Evolutionary conservation across 495 filamentous ascomycete species (phyloP), one percentile per base, ranked within the genome.

Genomic region (Neurospora tetrasperma): DNA sequence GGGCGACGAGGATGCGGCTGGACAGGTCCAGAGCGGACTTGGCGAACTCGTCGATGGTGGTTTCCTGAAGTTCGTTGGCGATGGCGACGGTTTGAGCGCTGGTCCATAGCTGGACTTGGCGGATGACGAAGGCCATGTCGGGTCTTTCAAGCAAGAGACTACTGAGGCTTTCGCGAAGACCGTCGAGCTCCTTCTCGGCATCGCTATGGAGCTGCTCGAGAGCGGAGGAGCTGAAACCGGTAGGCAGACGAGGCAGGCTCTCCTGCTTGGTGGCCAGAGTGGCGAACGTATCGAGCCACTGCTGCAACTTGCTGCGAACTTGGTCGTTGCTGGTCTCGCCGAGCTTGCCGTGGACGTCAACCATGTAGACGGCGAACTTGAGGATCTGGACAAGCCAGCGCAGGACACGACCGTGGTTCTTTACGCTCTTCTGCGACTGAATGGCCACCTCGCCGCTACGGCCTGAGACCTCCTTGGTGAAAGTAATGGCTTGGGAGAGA

Each of bases 1-100:
- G 84, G 35, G 90, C 89, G 54, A 94, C 89, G 6, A 95, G 87
- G 54, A 94, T 87, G 69, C 87, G 87, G 80, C 79, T 86, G 11
- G 90, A 84, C n/a, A 93, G 78, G 4, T 82, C 85, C 27, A 84
- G 74, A 54, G 90, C 88, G n/a, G 92, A 85, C 3, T 79, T 76
- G 16, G 77, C 75, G 20, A 85, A 75, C n/a, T 76, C 74, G 31
- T 78, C 75, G 12, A 74, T 75, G n/a, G 70, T 68, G 4, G 70
- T 68, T 8, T 70, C 70, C 6, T 74, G 73, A 10, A 75, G 69
- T 42, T 77, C 78, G 39, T 75, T 74, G 41, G 69, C 42, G 16
- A 70, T 38, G 40, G 71, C 74, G 2, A 74, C 71, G n/a, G 48
- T 69, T 41, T 75, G 76, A 14, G 70, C 43, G 68, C 68, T 74